Percentiles rank a stretch among this genome's conserved stretches.
Evolutionary conservation across 164 flowering plant species (phyloP).

Genomic region (Brasenia schreberi): DNA sequence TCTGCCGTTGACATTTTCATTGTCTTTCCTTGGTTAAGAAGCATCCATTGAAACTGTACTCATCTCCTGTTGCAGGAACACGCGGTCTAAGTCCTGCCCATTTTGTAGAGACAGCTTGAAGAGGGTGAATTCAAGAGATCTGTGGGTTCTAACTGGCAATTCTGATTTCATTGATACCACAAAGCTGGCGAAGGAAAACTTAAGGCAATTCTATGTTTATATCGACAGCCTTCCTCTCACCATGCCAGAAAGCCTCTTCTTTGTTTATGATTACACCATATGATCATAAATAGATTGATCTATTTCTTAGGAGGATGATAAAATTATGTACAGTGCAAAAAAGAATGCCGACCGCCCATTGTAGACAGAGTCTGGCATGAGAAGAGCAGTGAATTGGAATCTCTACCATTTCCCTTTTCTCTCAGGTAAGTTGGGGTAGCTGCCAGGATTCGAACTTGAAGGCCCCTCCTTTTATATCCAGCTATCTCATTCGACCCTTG

Average conservation of each 20-base stretch:
- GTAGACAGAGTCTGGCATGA: slow-evolving; percentile 17
- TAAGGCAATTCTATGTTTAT: slow-evolving; percentile 49
- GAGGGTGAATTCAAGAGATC: slow-evolving; percentile 44
- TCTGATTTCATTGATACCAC: slow-evolving; percentile 43
- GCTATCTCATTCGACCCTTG: background rate
- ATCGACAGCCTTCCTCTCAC: slow-evolving; percentile 41
- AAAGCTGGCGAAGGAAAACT: slow-evolving; percentile 50
- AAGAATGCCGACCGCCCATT: slow-evolving; percentile 13
- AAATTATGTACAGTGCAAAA: background rate
- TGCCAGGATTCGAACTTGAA: background rate
- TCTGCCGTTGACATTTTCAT: too few relatives aligned
- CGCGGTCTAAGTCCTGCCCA: slow-evolving; percentile 72
- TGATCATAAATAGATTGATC: slow-evolving; percentile 10
- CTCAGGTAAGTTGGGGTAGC: background rate
- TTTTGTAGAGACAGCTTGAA: slow-evolving; percentile 71
- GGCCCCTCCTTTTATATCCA: background rate
- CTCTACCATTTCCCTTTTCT: background rate
- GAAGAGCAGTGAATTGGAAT: background rate
- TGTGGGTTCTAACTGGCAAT: slow-evolving; percentile 62
- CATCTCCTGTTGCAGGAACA: slow-evolving; percentile 31
- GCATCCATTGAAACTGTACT: background rate
- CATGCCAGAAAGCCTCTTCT: slow-evolving; percentile 29
- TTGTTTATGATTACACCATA: slow-evolving; percentile 44
- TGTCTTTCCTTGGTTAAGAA: background rate
- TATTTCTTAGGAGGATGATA: background rate